Evolutionary conservation across 2,329 filamentous ascomycete species (phyloP), one percentile per base, ranked within the genome.

Genomic region (Aspergillus uvarum): DNA sequence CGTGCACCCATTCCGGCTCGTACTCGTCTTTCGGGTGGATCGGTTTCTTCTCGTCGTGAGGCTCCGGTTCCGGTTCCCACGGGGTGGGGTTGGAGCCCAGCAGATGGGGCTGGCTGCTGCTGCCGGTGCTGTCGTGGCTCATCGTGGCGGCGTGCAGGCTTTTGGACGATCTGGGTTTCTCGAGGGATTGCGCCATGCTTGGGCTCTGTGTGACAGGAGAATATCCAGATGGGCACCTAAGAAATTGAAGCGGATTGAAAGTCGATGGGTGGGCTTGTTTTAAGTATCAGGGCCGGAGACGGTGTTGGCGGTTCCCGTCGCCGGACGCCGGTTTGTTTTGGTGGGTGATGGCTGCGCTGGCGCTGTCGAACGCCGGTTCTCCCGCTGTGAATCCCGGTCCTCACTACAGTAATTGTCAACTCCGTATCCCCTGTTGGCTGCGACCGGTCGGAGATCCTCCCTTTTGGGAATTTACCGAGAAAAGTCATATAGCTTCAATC

Each of bases 1-100:
- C 68, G 7, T 52, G 54, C 11, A 70, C 53, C 58, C 66, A 68
- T 14, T 63, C 55, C 0, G 44, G 53, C 26, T 55, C 53, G 16
- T 54, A n/a, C n/a, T n/a, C 19, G 12, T 21, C 21, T 4, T 52
- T 31, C 19, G 11, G 6, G 38, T 16, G 38, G 12, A 19, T 6
- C 8, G 19, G 12, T 12, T 35, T 35, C 38, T 38, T 52, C 19
- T 52, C 51, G 10, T 19, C 29, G n/a, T n/a, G 26, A 3, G 16
- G 16, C 14, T n/a, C 31, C 16, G 11, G 14, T 7, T 51, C 26
- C 5, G 49, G 19, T 10, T 29, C 31, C 24, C 50, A 51, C 3
- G 11, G 11, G 16, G 19, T 21, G 29, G 26, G 16, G 50, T 16
- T 51, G 29, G 16, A 44, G 14, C 12, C 16, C 16, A n/a, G 38